Evolutionary conservation across 2,329 filamentous ascomycete species (phyloP).

Genomic region (Aureobasidium musti): DNA sequence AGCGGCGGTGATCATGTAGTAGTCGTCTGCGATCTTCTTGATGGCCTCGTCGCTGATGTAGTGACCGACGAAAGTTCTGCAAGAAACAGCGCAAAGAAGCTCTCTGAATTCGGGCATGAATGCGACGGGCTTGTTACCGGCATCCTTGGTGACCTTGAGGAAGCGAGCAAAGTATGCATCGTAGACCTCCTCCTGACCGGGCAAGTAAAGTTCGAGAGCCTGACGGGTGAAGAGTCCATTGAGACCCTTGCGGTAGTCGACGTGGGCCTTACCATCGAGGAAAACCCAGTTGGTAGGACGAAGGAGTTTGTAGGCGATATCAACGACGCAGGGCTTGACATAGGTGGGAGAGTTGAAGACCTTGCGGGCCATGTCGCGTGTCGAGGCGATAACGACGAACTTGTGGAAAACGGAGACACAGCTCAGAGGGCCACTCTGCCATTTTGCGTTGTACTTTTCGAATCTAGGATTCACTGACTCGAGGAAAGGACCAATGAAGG

Average conservation of each 20-base stretch:
- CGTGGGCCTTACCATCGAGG: conserved; percentile 89
- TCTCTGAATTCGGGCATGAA: conserved; percentile 95
- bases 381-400: conserved; percentile 97
- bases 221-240: conserved; percentile 92
- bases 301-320: conserved; percentile 89
- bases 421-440: conserved; percentile 85
- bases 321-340: conserved; percentile 95
- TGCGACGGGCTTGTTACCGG: conserved; percentile 71
- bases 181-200: conserved; percentile 90
- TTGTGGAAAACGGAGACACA: conserved; percentile 99
- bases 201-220: conserved; percentile 84
- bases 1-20: conserved; percentile 93
- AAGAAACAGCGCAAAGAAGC: conserved; percentile 90
- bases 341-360: conserved; percentile 91
- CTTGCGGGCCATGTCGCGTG: conserved; percentile 92
- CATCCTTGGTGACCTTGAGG: conserved; percentile 67
- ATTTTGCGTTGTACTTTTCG: conserved; percentile 86
- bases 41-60: conserved; percentile 89
- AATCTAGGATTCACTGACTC: conserved; percentile 91
- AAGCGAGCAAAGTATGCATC: conserved; percentile 81
- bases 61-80: conserved; percentile 94
- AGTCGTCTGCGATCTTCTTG: conserved; percentile 94
- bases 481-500: conserved; percentile 83
- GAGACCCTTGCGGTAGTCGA: conserved; percentile 95
- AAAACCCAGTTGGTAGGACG: conserved; percentile 96